These are phyloP conservation scores for Casuarina glauca DNA, from an alignment of 306 rosid genomes.

Conservation along the genomic window DNA sequence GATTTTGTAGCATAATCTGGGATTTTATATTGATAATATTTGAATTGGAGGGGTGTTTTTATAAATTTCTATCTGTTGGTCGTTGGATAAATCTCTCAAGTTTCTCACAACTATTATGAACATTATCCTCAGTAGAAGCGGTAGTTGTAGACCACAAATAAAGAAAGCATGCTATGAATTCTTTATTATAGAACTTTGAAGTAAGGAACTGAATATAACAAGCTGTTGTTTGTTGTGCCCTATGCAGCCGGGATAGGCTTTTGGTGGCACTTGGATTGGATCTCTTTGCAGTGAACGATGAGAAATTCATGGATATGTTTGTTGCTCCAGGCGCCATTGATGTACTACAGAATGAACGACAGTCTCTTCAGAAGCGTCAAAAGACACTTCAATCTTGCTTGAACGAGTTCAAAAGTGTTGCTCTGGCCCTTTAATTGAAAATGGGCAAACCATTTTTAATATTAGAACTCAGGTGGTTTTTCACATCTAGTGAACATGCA, in stretches of 20 bases:
- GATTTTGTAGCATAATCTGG: not conserved
- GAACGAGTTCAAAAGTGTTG: constrained; percentile 77
- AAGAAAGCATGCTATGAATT: not conserved
- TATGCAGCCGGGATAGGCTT: constrained; percentile 78
- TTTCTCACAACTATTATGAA: too few species aligned
- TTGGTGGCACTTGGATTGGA: constrained; percentile 81
- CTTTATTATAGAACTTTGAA: not conserved
- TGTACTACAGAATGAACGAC: constrained; percentile 59
- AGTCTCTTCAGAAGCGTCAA: constrained; percentile 78
- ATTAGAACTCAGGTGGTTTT: not conserved
- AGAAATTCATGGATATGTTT: constrained; percentile 94
- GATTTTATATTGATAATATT: not conserved
- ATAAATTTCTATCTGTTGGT: too few species aligned
- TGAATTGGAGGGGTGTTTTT: too few species aligned
- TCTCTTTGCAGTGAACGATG: constrained; percentile 90
- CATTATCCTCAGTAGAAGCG: too few species aligned
- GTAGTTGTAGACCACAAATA: too few species aligned
- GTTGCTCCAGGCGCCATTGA: constrained; percentile 89
- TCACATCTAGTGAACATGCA: constrained; percentile 40
- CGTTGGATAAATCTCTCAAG: too few species aligned
- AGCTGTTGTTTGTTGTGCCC: not conserved
- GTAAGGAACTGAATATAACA: not conserved
- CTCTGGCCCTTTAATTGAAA: constrained; percentile 58
- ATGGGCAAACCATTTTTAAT: not conserved
- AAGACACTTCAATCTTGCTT: constrained; percentile 84